phyloP scores from a whole-genome alignment of 768 basidiomycete species.

The Boletus reticuloceps region DNA sequence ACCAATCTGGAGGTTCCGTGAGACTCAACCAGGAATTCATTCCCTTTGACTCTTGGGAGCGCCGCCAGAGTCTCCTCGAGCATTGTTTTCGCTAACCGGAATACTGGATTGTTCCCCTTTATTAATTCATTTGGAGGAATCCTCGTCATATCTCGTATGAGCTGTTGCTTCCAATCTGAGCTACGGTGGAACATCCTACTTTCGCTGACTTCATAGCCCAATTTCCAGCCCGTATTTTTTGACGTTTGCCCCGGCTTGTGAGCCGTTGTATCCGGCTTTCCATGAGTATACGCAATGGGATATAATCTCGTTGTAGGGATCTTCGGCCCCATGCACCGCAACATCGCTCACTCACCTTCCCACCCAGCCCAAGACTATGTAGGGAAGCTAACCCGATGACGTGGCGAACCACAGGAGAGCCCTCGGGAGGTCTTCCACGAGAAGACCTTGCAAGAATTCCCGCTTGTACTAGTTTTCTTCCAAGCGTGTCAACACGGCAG shows the following conservation, averaged over 20 bases:
- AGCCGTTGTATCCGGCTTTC: neutral
- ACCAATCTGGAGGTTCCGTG: neutral
- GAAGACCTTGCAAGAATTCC: slow-evolving; percentile 15
- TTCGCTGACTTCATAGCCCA: neutral
- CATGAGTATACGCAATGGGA: too few relatives aligned
- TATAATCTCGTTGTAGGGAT: neutral
- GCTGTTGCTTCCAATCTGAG: neutral
- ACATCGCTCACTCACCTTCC: neutral
- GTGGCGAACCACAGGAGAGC: slow-evolving; percentile 8
- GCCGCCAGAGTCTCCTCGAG: neutral
- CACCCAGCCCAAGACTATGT: slow-evolving; percentile 13
- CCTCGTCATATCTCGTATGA: neutral
- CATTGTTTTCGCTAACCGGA: neutral
- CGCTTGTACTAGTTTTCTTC: neutral
- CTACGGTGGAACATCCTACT: neutral
- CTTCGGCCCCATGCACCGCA: neutral
- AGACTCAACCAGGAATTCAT: neutral
- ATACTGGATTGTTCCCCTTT: neutral
- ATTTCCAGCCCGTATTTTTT: neutral
- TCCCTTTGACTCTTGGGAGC: neutral
- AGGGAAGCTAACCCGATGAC: neutral
- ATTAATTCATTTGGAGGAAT: neutral
- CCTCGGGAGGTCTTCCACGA: slow-evolving; percentile 4
- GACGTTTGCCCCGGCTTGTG: too few relatives aligned
- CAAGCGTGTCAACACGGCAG: slow-evolving; percentile 8